Evolutionary conservation across 2,329 filamentous ascomycete genomes (phyloP), one percentile per base, ranked within the genome.

Genomic region (Trichoderma breve): DNA sequence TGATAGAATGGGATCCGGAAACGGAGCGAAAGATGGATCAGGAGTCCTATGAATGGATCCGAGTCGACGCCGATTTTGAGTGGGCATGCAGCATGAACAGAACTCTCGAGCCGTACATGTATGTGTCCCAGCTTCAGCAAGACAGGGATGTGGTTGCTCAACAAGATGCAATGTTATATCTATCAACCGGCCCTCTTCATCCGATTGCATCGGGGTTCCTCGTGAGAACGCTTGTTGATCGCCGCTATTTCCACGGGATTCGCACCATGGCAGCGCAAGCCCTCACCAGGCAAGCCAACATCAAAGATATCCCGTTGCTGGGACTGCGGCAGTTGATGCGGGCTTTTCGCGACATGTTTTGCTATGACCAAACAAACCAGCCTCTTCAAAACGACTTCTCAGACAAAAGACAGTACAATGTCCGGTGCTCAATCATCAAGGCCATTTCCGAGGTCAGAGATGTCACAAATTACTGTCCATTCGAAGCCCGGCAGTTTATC

Each of bases 21-120:
- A 93, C 95, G 18, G 95, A 98, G 81, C 88, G 92, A 43, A 91
- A 90, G 77, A 98, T 99, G 95, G 94, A 96, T 71, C 90, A 94
- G 74, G 96, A 99, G 79, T 97, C 94, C 0, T 99, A 98, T 78
- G 96, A 99, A 80, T 99, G 97, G 96, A 97, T 99, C 76, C 92
- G 96, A 24, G 93, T 98, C 83, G 96, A 99, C 81, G 95, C 95
- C 18, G 97, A 99, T 81, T 98, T 98, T 76, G 96, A 99, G 80
- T 99, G 96, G 96, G 91, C 98, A 72, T 96, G 93, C 81, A 91
- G 91, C 75, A 93, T 97, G 81, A 91, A 92, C 73, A 86, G 87
- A 12, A 91, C 91, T 74, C 94, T 98, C 87, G 94, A 94, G 60
- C 90, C 93, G 5, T 98, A 98, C 85, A 99, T 99, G 97, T 98